These are phyloP conservation scores for Lecanicillium sp. DNA, from an alignment of 2,329 filamentous ascomycete species.

Conservation along the genomic window DNA sequence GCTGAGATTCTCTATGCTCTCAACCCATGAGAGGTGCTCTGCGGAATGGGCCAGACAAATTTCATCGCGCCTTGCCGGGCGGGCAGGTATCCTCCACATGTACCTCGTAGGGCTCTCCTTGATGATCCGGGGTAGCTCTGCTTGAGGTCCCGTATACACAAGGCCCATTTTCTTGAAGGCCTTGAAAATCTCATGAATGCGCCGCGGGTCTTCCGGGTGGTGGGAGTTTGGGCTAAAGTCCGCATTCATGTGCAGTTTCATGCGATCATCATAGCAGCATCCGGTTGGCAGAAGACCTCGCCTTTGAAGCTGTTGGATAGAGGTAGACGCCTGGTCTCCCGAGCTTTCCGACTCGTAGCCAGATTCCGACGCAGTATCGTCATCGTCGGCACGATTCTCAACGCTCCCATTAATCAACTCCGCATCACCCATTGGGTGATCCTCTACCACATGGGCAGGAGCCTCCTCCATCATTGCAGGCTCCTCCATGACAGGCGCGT, in stretches of 20 bases:
- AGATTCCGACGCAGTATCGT: constrained; percentile 19
- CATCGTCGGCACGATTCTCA: constrained; percentile 6
- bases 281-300: constrained; percentile 59
- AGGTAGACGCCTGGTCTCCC: constrained; percentile 28
- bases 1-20: constrained; percentile 43
- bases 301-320: constrained; percentile 29
- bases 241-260: constrained; percentile 91
- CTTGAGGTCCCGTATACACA: constrained; percentile 55
- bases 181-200: constrained; percentile 89
- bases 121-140: constrained; percentile 44
- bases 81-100: constrained; percentile 71
- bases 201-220: constrained; percentile 87
- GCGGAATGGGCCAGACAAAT: constrained; percentile 71
- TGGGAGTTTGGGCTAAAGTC: constrained; percentile 66
- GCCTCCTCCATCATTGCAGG: constrained; percentile 1
- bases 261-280: constrained; percentile 84
- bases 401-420: constrained; percentile 6
- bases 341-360: constrained; percentile 23
- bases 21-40: constrained; percentile 75
- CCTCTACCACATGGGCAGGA: constrained; percentile 9
- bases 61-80: constrained; percentile 71
- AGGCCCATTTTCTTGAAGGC: constrained; percentile 77
- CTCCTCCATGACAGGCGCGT: too few relatives aligned
- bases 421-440: constrained; percentile 11
- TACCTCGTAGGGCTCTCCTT: constrained; percentile 48